Base-by-base conservation (phyloP, 352 stramenopile genomes). In the Phytopythium kandeliae region DNA sequence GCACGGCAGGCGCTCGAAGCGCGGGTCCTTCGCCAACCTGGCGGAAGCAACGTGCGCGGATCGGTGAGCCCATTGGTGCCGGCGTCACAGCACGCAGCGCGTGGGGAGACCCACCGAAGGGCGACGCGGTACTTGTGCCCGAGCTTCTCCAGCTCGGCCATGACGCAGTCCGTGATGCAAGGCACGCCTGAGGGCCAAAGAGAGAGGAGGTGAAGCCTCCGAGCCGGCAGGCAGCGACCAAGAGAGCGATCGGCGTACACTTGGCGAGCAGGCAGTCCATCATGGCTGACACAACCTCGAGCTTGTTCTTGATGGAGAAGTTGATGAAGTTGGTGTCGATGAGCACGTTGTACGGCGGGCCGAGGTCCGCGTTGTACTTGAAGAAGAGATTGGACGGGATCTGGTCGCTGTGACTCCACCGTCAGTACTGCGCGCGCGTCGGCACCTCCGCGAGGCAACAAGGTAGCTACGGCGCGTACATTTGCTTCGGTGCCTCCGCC, bases 311-410 rank as follows among this genome's bases (percentile, higher is more conserved):
- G 75, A 99, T 99, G 34, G 91, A 98, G 60, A 99, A 99, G 70
- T 99, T 99, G 72, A 99, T 99, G 84, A 99, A 99, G 73, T 99
- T 99, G 21, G 97, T 99, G 88, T 99, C 97, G 43, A 99, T 83
- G 15, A 99, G 73, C 38, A 99, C 86, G 73, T 98, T 96, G 74
- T 99, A 99, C 33, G 97, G 97, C 35, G 95, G 95, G 5, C 97
- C 97, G 16, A 99, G 78, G 42, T 98, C 91, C 25, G 96, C 92
- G 69, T 99, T 99, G 87, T 99, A 99, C 67, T 98, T 97, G 78
- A 99, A 99, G 69, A 99, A 99, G 61, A 99, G 79, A 54, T 96
- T 96, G 22, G 96, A 98, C 46, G 96, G 90, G 56, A 95, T 96
- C 71, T 99, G 96, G 55, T 98, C 95, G 70, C 84, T 95, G 26